Evolutionary conservation across 2,329 filamentous ascomycete genomes (phyloP), one percentile per base, ranked within the genome.

Genomic region (Calonectria pseudoreteaudii): DNA sequence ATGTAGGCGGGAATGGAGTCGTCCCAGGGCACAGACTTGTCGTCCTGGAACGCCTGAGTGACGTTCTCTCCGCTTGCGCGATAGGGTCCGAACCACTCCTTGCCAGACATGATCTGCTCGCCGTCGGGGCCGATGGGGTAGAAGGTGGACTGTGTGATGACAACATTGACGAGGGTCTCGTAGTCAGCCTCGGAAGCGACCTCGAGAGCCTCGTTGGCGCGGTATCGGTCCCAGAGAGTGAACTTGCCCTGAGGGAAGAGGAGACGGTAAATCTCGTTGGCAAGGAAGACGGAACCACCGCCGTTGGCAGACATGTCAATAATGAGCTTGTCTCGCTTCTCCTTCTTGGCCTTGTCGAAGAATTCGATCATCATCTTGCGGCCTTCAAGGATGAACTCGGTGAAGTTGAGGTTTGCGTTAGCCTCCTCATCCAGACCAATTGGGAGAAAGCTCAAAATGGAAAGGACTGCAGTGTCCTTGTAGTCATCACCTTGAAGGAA

Each of bases 401-500:
- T 52, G 31, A 73, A 44, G 53, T 73, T 70, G 28, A 77, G 71
- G 14, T 44, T 65, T 4, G 38, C 20, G 5, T 64, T 26, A 0
- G 31, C 58, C 3, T 31, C 44, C 0, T 66, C 11, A 23, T 74
- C 73, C 6, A 75, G 31, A 2, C 73, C 74, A 13, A 80, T 18
- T n/a, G 79, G 79, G 1, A 75, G n/a, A 66, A 80, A 80, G 64
- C 79, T 79, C 38, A 79, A 28, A 13, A 80, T 78, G 18, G 77
- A 74, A 1, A 80, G 64, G 16, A 80, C 77, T 20, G 71, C 79
- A 41, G 77, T 80, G 44, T 80, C 77, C 26, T 77, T 38, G 34
- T 78, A 75, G 2, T 60, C 76, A 0, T 77, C 49, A 3, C 70
- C 76, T 0, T 78, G 26, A 23, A 80, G 79, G 18, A 80, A 73